Percentiles rank a stretch among this genome's conserved stretches.
These are phyloP conservation scores for Coix lacrymajobi DNA, from an alignment of 176 grass and related monocot genomes.

Conservation along the genomic window DNA sequence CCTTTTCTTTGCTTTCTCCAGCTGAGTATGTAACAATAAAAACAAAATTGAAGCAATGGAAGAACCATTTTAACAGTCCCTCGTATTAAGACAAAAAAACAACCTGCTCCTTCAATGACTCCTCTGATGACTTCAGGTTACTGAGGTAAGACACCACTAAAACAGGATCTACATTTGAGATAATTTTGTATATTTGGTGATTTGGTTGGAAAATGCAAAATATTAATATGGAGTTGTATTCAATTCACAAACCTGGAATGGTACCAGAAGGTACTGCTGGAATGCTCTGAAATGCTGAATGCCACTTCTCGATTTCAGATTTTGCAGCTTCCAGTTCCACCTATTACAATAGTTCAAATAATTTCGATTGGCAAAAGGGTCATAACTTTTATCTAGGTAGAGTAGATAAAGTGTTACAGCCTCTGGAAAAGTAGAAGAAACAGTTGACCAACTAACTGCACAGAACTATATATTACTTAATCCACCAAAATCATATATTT, in stretches of 20 bases:
- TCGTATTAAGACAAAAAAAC: background rate
- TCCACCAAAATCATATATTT: background rate
- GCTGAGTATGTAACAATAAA: constrained; percentile 47
- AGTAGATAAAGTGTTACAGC: background rate
- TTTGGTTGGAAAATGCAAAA: constrained; percentile 2
- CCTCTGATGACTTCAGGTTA: constrained; percentile 93
- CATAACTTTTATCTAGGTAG: background rate
- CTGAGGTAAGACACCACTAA: constrained; percentile 73
- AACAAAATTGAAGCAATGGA: background rate
- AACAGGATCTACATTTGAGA: constrained; percentile 63
- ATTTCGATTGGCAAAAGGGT: constrained; percentile 1
- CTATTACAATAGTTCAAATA: constrained; percentile 31
- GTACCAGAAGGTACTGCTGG: constrained; percentile 57
- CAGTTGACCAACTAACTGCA: background rate
- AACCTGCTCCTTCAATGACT: constrained; percentile 96
- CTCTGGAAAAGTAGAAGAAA: background rate
- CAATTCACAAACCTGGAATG: constrained; percentile 55
- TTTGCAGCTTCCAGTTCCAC: constrained; percentile 68
- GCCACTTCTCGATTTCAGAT: constrained; percentile 95
- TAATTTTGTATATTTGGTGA: constrained; percentile 9
- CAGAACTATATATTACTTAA: background rate
- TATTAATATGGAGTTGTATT: background rate
- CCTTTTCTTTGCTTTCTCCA: constrained; percentile 99
- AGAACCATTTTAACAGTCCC: background rate
- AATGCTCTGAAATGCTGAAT: constrained; percentile 82